Base-by-base conservation (phyloP, 179 eudicot genomes). In the Beta lomatogona region DNA sequence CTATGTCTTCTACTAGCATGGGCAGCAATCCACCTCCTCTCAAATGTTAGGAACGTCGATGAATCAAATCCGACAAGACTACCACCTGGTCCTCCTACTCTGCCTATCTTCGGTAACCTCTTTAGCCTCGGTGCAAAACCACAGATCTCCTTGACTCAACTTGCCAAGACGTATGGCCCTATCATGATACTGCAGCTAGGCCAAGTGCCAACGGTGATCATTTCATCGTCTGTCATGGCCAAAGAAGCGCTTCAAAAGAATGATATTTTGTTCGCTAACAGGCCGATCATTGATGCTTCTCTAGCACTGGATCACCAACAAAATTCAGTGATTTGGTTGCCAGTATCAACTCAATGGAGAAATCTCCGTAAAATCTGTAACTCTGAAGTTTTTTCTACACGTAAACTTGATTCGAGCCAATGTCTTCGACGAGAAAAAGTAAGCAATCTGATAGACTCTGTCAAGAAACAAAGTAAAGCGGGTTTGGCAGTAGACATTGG, bases 21-120 rank as follows among this genome's bases (percentile, higher is more conserved):
- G 41, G 41, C 41, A 36, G 41, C 41, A 36, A 36, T 36, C 41
- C 41, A 36, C 41, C 41, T 36, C 41, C 41, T 48, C 52, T 48
- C 52, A 48, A 48, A 48, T 48, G 7, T 3, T 5, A 1, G 9
- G 9, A 48, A 48, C 52, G 9, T 6, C 52, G 52, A 48, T 48
- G 52, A n/a, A 54, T 54, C 63, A 15, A 53, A 21, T 13, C 58
- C 61, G 41, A 77, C 71, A 36, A 67, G 22, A 28, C 85, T 80
- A 4, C 91, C 88, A n/a, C 89, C 91, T 8, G 85, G 91, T 5
- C 91, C 91, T 0, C 65, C 16, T 11, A 80, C 84, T 25, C 86
- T 86, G 18, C 89, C 89, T 3, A 76, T 88, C 6, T 41, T 88
- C 25, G 91, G 91, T 4, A 86, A 81, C 83, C 52, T 48, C 52